Percentiles rank a stretch among this genome's conserved stretches.
Conservation (phyloP, 1,284 basidiomycete species). For the Entoloma clypeatum region DNA sequence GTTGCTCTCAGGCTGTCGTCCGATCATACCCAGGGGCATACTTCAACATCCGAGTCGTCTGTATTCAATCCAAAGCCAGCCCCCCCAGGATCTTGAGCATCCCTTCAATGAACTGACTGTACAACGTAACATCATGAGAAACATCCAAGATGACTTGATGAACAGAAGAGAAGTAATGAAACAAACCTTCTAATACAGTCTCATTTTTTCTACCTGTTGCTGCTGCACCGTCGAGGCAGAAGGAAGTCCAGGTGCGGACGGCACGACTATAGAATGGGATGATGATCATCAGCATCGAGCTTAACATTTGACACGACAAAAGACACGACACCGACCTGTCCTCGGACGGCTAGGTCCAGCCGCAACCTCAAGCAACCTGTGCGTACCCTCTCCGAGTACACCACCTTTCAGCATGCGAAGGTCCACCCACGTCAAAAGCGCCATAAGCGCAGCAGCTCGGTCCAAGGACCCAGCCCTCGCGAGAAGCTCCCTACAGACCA, state of each 20-base stretch:
- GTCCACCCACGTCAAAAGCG: slow-evolving; percentile 80
- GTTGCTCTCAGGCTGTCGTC: slow-evolving; percentile 71
- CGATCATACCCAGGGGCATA: slow-evolving; percentile 78
- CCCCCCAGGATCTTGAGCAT: slow-evolving; percentile 82
- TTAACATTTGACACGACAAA: slow-evolving; percentile 4
- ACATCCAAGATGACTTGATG: too few relatives aligned
- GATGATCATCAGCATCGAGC: too few relatives aligned
- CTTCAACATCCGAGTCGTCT: slow-evolving; percentile 78
- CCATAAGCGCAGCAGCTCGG: slow-evolving; percentile 60
- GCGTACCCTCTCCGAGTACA: slow-evolving; percentile 48
- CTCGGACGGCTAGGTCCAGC: slow-evolving; percentile 20
- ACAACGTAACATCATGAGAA: too few relatives aligned
- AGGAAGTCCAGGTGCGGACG: slow-evolving; percentile 44
- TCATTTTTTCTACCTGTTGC: slow-evolving; percentile 81
- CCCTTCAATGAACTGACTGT: slow-evolving; percentile 79
- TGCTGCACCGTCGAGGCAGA: slow-evolving; percentile 60
- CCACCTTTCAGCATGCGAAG: slow-evolving; percentile 76
- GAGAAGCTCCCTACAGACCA: slow-evolving; percentile 71
- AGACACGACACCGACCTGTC: slow-evolving; percentile 32
- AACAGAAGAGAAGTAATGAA: too few relatives aligned
- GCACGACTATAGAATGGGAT: slow-evolving; percentile 20
- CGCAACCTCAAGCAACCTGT: slow-evolving; percentile 59
- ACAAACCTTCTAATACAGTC: slow-evolving; percentile 86
- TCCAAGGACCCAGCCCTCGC: slow-evolving; percentile 63
- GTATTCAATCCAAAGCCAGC: slow-evolving; percentile 72